These are phyloP conservation scores for Tephrocybe sp. DNA, from an alignment of 768 basidiomycete species.

Conservation along the genomic window DNA sequence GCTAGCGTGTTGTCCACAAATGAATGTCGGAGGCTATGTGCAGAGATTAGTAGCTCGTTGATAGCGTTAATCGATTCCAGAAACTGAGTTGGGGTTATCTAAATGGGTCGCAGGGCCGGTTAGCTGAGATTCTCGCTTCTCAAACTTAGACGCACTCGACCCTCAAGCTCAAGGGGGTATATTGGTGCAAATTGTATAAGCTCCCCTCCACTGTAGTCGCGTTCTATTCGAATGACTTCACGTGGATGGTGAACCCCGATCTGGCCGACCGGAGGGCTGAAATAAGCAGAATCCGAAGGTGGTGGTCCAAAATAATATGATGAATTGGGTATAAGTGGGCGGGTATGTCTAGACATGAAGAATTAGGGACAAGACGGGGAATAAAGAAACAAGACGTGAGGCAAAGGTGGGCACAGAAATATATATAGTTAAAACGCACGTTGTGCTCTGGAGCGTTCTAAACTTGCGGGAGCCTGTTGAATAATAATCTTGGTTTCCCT, in stretches of 20 bases:
- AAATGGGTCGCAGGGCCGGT: conserved; percentile 27
- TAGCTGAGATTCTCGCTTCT: conserved; percentile 6
- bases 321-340: conserved; percentile 67
- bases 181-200: conserved; percentile 85
- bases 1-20: conserved; percentile 79
- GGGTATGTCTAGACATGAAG: conserved; percentile 28
- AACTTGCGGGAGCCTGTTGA: conserved; percentile 45
- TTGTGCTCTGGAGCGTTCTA: conserved; percentile 37
- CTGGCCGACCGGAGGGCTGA: conserved; percentile 75
- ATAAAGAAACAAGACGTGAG: conserved; percentile 8
- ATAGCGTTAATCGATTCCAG: conserved; percentile 86
- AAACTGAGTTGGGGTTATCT: conserved; percentile 92
- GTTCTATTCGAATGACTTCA: conserved; percentile 87
- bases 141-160: conserved; percentile 61
- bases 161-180: conserved; percentile 91
- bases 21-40: conserved; percentile 72
- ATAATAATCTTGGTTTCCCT: conserved; percentile 37
- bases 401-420: conserved; percentile 6
- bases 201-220: conserved; percentile 91
- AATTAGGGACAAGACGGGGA: background rate
- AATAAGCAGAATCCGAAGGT: conserved; percentile 72
- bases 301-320: conserved; percentile 86
- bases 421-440: conserved; percentile 34
- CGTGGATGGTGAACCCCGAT: conserved; percentile 89
- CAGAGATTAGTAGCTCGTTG: conserved; percentile 84